phyloP scores from a whole-genome alignment of 164 flowering plant genomes.

The Pachysandra terminalis region DNA sequence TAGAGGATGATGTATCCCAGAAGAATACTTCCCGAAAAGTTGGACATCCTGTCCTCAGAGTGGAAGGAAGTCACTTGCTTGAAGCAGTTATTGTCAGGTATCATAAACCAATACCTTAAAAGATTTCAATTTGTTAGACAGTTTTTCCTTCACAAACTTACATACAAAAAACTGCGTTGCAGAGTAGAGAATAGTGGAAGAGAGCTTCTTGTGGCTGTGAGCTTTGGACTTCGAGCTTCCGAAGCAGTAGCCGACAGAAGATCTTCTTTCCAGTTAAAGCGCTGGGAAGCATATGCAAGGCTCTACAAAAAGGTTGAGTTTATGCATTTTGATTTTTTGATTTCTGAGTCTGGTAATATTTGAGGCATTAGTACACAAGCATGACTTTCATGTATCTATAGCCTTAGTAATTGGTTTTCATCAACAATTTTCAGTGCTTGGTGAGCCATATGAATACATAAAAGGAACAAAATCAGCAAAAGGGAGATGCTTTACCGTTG shows the following conservation, averaged over 20 bases:
- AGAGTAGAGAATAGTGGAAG: slow-evolving; percentile 86
- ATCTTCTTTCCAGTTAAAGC: slow-evolving; percentile 57
- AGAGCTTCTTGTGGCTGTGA: slow-evolving; percentile 91
- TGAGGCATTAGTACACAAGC: no score
- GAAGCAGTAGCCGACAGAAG: slow-evolving; percentile 95
- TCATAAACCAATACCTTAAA: background rate
- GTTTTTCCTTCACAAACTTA: slow-evolving; percentile 1
- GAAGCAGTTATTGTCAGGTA: slow-evolving; percentile 88
- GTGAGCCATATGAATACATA: no score
- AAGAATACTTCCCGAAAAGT: slow-evolving; percentile 59
- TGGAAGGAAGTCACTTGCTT: slow-evolving; percentile 86
- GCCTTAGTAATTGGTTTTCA: no score
- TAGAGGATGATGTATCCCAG: slow-evolving; percentile 32
- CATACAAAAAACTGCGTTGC: slow-evolving; percentile 22
- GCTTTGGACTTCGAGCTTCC: slow-evolving; percentile 81
- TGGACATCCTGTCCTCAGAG: slow-evolving; percentile 92
- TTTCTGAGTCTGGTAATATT: background rate
- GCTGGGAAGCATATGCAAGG: slow-evolving; percentile 92
- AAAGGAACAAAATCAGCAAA: no score
- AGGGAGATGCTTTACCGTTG: no score
- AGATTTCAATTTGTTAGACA: background rate
- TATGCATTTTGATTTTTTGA: slow-evolving; percentile 9
- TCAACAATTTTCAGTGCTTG: no score
- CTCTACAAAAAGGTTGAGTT: slow-evolving; percentile 79
- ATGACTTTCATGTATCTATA: no score